Conservation (phyloP, 2,329 filamentous ascomycete genomes). For the Fusarium agapanthi region DNA sequence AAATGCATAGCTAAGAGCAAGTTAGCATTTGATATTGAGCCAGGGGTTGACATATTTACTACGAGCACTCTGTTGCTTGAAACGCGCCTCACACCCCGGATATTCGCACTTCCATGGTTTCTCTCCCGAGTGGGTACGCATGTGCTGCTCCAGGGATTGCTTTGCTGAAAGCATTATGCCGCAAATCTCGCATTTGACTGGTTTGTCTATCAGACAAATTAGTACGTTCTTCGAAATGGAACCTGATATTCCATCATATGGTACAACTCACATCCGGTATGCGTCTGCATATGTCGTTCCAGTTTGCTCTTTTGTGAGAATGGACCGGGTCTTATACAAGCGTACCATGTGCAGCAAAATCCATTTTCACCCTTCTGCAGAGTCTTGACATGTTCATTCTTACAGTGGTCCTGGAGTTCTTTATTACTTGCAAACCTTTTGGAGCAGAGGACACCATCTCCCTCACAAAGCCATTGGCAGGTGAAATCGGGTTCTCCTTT, state of each 20-base stretch:
- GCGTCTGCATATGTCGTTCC: conserved; percentile 71
- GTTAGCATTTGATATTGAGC: conserved; percentile 25
- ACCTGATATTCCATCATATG: background rate
- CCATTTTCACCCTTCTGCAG: conserved; percentile 56
- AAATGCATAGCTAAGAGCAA: conserved; percentile 67
- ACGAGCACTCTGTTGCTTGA: conserved; percentile 73
- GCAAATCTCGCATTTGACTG: conserved; percentile 65
- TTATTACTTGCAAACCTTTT: conserved; percentile 54
- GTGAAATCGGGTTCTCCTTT: conserved; percentile 39
- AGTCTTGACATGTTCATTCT: conserved; percentile 57
- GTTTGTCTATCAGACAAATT: conserved; percentile 59
- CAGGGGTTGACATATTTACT: conserved; percentile 56
- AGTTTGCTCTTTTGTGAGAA: conserved; percentile 71
- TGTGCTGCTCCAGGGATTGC: conserved; percentile 73
- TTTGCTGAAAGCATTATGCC: conserved; percentile 69
- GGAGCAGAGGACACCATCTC: conserved; percentile 43
- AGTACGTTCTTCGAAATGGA: conserved; percentile 3
- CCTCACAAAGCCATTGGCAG: conserved; percentile 47
- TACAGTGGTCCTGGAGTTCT: conserved; percentile 65
- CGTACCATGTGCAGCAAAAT: conserved; percentile 65
- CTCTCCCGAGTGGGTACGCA: conserved; percentile 71
- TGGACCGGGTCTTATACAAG: conserved; percentile 61
- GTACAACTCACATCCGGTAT: conserved; percentile 66
- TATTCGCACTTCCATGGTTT: conserved; percentile 68
- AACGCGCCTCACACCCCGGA: conserved; percentile 62